Evolutionary conservation across 108 stramenopile genomes (phyloP).

Genomic region (Stephanodiscus minutulus): DNA sequence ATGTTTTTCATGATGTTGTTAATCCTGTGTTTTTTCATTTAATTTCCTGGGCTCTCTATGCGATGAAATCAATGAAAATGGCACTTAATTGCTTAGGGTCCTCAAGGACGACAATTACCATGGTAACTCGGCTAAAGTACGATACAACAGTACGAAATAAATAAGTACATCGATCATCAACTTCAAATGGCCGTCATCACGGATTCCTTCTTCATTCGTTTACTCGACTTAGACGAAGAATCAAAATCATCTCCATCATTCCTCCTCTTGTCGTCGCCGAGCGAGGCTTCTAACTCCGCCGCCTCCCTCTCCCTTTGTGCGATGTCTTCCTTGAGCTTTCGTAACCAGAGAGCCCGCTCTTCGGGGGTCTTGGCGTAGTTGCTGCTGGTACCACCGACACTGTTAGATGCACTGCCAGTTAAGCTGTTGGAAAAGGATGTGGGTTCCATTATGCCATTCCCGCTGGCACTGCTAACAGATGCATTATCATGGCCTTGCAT

Average conservation of each 20-base stretch:
- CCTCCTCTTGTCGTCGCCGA: conserved; percentile 37
- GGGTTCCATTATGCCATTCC: neutral
- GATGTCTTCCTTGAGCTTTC: conserved; percentile 52
- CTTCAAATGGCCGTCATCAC: neutral
- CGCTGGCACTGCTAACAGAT: neutral
- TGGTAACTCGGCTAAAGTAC: neutral
- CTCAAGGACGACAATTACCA: neutral
- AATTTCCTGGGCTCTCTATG: too few species aligned
- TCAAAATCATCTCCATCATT: conserved; percentile 10
- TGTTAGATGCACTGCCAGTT: conserved; percentile 7
- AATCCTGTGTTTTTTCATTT: too few species aligned
- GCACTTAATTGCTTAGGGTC: neutral
- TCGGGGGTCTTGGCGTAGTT: conserved; percentile 26
- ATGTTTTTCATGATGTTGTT: too few species aligned
- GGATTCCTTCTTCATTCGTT: neutral
- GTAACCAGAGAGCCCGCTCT: conserved; percentile 31
- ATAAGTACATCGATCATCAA: neutral
- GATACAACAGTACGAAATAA: neutral
- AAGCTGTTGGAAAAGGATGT: conserved; percentile 3
- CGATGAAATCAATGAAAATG: too few species aligned
- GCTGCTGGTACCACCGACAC: neutral
- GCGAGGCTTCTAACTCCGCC: conserved; percentile 34
- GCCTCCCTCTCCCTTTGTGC: conserved; percentile 36
- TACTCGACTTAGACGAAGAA: neutral
- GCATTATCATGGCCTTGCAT: conserved; percentile 3